These are phyloP conservation scores for Erodium moschatum DNA, from an alignment of 441 rosid genomes.

Conservation along the genomic window DNA sequence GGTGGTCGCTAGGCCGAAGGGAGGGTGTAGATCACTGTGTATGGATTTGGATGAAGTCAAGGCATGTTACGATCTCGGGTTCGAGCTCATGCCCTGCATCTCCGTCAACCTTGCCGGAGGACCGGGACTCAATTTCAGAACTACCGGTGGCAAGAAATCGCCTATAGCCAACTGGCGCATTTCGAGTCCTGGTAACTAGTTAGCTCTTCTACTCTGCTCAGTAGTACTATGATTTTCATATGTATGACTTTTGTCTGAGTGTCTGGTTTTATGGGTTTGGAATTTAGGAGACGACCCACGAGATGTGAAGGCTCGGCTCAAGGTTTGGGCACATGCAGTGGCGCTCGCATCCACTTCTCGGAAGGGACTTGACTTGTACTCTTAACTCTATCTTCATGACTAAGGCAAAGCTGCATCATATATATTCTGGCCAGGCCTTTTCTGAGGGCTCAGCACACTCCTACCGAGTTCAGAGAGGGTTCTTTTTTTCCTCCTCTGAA, in stretches of 20 bases:
- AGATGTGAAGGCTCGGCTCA: slow-evolving; percentile 91
- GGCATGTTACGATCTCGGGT: slow-evolving; percentile 77
- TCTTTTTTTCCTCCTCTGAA: background rate
- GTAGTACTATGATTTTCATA: background rate
- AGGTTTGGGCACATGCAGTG: slow-evolving; percentile 96
- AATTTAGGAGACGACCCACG: slow-evolving; percentile 78
- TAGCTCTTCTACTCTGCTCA: background rate
- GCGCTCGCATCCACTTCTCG: slow-evolving; percentile 67
- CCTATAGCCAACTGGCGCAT: slow-evolving; percentile 84
- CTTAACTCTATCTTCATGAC: background rate
- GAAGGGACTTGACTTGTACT: background rate
- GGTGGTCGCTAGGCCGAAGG: slow-evolving; percentile 65
- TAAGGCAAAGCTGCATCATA: background rate
- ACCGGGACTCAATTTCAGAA: slow-evolving; percentile 22
- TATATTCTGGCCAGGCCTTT: too few relatives aligned
- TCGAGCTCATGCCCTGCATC: slow-evolving; percentile 32
- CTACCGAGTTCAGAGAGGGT: background rate
- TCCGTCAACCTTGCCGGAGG: background rate
- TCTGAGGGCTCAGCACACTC: background rate
- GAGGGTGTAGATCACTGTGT: slow-evolving; percentile 54
- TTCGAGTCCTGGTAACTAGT: slow-evolving; percentile 69
- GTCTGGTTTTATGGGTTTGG: background rate
- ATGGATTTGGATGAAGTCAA: slow-evolving; percentile 71
- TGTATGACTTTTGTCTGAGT: background rate
- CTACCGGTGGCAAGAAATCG: slow-evolving; percentile 75